phyloP scores from a whole-genome alignment of 2,329 filamentous ascomycete species.

The Cryphonectria parasitica region DNA sequence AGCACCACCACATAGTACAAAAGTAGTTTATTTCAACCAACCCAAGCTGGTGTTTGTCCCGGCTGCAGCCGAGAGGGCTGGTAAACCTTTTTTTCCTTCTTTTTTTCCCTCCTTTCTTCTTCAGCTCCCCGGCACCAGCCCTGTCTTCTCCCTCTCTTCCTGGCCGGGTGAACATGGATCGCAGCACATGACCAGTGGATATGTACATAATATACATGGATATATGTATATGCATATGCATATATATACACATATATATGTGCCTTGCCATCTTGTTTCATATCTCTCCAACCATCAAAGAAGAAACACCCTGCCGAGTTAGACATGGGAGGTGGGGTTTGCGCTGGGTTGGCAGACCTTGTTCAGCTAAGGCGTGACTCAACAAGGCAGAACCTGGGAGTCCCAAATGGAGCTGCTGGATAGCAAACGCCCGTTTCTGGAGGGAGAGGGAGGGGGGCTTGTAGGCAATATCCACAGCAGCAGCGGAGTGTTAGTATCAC shows the following conservation, averaged over 20 bases:
- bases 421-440: not conserved
- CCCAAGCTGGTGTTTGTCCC: not conserved
- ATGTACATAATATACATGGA: not conserved
- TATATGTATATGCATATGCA: not conserved
- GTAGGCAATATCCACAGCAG: not conserved
- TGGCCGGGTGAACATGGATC: not conserved
- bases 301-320: not conserved
- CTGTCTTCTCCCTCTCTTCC: not conserved
- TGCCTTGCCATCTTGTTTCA: not conserved
- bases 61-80: slow-evolving; percentile 1
- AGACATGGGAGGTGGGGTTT: no score
- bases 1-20: not conserved
- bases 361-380: not conserved
- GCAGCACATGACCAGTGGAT: not conserved
- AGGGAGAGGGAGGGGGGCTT: not conserved
- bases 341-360: not conserved
- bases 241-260: not conserved
- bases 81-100: not conserved
- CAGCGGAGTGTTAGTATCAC: not conserved
- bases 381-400: not conserved
- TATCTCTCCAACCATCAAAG: not conserved
- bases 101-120: not conserved
- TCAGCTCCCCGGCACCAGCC: not conserved
- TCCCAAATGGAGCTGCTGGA: not conserved
- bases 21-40: not conserved